A percentile compares a stretch with the other conserved stretches of the same genome.
These are phyloP conservation scores for Oryza rufipogon DNA, from an alignment of 176 grass and related monocot genomes.

Conservation along the genomic window DNA sequence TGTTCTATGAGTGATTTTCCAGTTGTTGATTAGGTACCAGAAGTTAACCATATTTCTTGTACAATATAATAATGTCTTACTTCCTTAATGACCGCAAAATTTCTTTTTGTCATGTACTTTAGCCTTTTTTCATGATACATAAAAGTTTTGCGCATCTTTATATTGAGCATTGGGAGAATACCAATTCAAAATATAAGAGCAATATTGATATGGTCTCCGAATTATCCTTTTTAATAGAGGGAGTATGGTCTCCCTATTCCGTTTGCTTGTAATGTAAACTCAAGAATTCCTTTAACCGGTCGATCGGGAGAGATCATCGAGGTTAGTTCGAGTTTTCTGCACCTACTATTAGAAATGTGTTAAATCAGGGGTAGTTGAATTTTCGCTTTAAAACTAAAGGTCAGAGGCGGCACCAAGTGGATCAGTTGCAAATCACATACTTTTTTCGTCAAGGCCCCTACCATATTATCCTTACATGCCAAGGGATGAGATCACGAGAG, in stretches of 20 bases:
- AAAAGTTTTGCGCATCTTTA: too few relatives aligned
- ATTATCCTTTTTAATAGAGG: not conserved
- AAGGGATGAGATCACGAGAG: slow-evolving; percentile 42
- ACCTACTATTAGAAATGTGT: slow-evolving; percentile 35
- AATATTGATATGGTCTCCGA: not conserved
- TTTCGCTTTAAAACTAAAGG: slow-evolving; percentile 43
- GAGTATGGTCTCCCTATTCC: not conserved
- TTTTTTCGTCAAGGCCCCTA: slow-evolving; percentile 36
- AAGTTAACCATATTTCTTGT: too few relatives aligned
- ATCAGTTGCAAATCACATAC: slow-evolving; percentile 32
- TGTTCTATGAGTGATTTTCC: too few relatives aligned
- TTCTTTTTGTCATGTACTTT: too few relatives aligned
- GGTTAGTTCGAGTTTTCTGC: not conserved
- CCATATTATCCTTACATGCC: slow-evolving; percentile 50
- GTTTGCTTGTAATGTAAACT: not conserved
- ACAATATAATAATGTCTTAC: too few relatives aligned
- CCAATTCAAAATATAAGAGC: not conserved
- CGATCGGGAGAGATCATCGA: not conserved
- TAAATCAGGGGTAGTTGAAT: slow-evolving; percentile 53
- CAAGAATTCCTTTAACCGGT: not conserved
- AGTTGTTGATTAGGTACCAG: too few relatives aligned
- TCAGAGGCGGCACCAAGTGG: slow-evolving; percentile 44
- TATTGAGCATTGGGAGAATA: too few relatives aligned
- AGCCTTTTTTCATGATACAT: too few relatives aligned
- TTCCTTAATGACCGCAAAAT: too few relatives aligned